phyloP scores from a whole-genome alignment of 768 basidiomycete genomes.

The Fistulinella prunicolor region DNA sequence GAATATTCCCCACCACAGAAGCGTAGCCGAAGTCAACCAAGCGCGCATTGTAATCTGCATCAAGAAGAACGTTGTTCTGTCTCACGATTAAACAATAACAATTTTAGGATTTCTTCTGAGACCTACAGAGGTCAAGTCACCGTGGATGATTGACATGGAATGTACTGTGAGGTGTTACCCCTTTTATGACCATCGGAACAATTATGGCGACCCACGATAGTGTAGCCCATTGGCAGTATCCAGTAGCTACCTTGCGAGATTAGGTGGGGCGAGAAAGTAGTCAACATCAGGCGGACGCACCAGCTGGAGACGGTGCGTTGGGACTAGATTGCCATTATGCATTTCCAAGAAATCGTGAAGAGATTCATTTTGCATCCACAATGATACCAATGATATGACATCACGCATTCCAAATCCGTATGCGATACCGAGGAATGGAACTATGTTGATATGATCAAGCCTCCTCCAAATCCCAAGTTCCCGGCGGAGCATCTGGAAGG shows the following conservation, averaged over 20 bases:
- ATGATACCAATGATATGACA: slow-evolving; percentile 25
- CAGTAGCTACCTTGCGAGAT: slow-evolving; percentile 9
- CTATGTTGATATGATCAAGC: slow-evolving; percentile 21
- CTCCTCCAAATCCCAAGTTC: slow-evolving; percentile 25
- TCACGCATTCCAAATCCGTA: slow-evolving; percentile 23
- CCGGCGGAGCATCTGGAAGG: slow-evolving; percentile 12
- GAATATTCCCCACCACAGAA: slow-evolving; percentile 14
- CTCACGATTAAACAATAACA: not conserved
- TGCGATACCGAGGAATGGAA: slow-evolving; percentile 25
- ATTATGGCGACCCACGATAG: slow-evolving; percentile 5
- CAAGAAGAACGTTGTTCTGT: slow-evolving; percentile 17
- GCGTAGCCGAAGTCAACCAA: slow-evolving; percentile 43
- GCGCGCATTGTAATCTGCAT: slow-evolving; percentile 29
- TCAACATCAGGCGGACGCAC: no score
- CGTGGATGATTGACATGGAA: slow-evolving; percentile 7
- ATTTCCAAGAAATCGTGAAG: slow-evolving; percentile 18
- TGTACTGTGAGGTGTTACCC: slow-evolving; percentile 7
- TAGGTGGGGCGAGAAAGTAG: no score
- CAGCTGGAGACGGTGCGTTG: no score
- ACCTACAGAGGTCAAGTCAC: slow-evolving; percentile 12
- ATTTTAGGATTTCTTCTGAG: not conserved
- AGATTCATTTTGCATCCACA: slow-evolving; percentile 29
- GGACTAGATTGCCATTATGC: no score
- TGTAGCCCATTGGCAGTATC: slow-evolving; percentile 14
- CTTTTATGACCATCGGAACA: not conserved